Evolutionary conservation across 495 filamentous ascomycete genomes (phyloP).

Genomic region (Penicillium samsonianum): DNA sequence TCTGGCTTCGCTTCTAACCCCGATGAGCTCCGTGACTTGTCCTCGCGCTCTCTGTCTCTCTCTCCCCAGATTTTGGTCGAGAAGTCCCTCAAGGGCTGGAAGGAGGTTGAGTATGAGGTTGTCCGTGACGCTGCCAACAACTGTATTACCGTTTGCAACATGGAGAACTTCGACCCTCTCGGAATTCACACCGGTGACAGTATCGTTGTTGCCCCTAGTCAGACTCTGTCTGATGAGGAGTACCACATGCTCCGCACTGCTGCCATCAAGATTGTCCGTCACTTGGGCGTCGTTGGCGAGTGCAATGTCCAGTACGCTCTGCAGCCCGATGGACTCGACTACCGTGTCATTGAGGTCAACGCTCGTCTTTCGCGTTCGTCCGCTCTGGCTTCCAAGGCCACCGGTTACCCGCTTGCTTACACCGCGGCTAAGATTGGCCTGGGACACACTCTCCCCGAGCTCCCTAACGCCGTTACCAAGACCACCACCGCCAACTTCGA

Average conservation of each 20-base stretch:
- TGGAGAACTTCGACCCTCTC: conserved; percentile 98
- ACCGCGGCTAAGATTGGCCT: conserved; percentile 97
- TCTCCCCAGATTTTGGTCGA: conserved; percentile 96
- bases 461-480: conserved; percentile 96
- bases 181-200: conserved; percentile 97
- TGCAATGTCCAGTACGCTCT: conserved; percentile 98
- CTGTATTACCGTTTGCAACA: conserved; percentile 99
- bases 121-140: conserved; percentile 93
- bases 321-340: conserved; percentile 91
- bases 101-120: conserved; percentile 97
- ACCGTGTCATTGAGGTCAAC: conserved; percentile 98
- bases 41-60: conserved; percentile 89
- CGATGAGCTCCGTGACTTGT: conserved; percentile 89
- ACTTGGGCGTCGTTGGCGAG: conserved; percentile 93
- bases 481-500: conserved; percentile 99
- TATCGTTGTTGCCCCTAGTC: conserved; percentile 93
- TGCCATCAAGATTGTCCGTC: conserved; percentile 93
- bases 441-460: conserved; percentile 89
- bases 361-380: conserved; percentile 94
- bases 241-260: conserved; percentile 98
- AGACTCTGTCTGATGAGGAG: conserved; percentile 95
- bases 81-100: conserved; percentile 99
- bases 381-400: conserved; percentile 93
- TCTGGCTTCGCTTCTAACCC: conserved; percentile 96
- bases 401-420: conserved; percentile 93